Base-by-base conservation (phyloP, 495 filamentous ascomycete genomes). In the Lasiosphaeria miniovina region DNA sequence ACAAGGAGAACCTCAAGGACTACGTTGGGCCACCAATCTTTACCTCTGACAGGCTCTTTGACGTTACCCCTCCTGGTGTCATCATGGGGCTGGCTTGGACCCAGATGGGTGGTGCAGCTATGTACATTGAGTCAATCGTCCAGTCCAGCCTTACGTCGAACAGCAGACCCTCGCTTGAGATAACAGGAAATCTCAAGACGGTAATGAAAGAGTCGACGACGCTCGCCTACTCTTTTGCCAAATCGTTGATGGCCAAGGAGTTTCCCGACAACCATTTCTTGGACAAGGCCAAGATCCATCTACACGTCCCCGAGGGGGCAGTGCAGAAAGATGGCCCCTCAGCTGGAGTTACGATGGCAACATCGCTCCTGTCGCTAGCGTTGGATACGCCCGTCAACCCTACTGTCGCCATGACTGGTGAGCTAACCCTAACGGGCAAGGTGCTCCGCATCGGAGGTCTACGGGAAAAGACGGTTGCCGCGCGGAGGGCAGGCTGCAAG, bases 61-160 rank as follows among this genome's bases (percentile, higher is more conserved):
- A 98, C 67, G 84, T 84, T 43, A 96, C 93, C 57, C 95, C 95
- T 7, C 85, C 94, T n/a, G 95, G 95, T 71, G 95, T 99, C 40
- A 91, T 91, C 41, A 99, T 99, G 95, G 95, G 95, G 62, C 86
- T 99, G 57, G 95, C 95, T 52, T 97, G 93, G 93, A 98, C 95
- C n/a, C 88, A 87, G 68, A 89, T 99, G 85, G 95, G 95, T 66
- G 95, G 95, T 65, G 89, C 94, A 4, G 95, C 93, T 17, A 83
- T 99, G 61, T 99, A 99, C 72, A 89, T 98, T 59, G 95, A 99
- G 76, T 95, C 91, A 10, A 97, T 99, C 65, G 78, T 99, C 59
- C 93, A 98, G 68, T 88, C 84, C 57, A 81, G 88, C 7, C 82
- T 98, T 61, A 85, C 78, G 9, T 75, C 85, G 50, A 76, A 80